A percentile compares a stretch with the other conserved stretches of the same genome.
These are phyloP conservation scores for Lobosporangium transversale DNA, from an alignment of 192 early-diverging fungal genomes.

Conservation along the genomic window DNA sequence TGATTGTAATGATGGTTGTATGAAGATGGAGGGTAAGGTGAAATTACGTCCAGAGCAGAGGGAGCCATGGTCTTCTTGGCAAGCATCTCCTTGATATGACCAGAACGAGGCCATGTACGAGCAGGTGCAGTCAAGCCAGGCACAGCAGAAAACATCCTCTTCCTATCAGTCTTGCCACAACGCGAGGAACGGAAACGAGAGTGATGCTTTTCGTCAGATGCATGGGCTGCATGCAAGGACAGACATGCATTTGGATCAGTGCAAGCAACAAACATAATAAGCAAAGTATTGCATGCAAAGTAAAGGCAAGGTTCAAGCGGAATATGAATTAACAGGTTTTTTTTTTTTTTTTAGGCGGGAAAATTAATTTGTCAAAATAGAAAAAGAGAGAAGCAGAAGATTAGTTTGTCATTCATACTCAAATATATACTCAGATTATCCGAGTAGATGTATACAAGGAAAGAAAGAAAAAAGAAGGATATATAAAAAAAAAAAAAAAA, in stretches of 20 bases:
- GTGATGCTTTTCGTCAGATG: conserved; percentile 2
- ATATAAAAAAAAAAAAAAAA: no score
- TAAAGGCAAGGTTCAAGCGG: no score
- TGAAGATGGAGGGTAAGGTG: conserved; percentile 42
- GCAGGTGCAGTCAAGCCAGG: conserved; percentile 1
- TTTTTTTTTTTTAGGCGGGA: conserved; percentile 14
- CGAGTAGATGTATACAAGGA: not conserved
- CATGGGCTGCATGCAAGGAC: not conserved
- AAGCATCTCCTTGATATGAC: conserved; percentile 40
- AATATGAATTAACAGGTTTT: no score
- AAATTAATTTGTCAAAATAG: not conserved
- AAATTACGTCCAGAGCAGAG: conserved; percentile 40
- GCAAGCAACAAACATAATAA: not conserved
- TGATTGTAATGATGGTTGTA: conserved; percentile 7
- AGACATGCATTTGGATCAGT: no score
- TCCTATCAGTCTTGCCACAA: not conserved
- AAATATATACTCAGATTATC: no score
- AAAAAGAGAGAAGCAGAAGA: not conserved
- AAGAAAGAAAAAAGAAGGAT: not conserved
- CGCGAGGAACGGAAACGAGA: not conserved
- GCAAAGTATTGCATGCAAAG: no score
- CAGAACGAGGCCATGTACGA: conserved; percentile 37
- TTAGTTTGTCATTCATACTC: no score
- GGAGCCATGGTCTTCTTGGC: conserved; percentile 32
- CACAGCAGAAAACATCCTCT: not conserved